phyloP scores from a whole-genome alignment of 148 eudicot genomes.

The Fagopyrum esculentum region DNA sequence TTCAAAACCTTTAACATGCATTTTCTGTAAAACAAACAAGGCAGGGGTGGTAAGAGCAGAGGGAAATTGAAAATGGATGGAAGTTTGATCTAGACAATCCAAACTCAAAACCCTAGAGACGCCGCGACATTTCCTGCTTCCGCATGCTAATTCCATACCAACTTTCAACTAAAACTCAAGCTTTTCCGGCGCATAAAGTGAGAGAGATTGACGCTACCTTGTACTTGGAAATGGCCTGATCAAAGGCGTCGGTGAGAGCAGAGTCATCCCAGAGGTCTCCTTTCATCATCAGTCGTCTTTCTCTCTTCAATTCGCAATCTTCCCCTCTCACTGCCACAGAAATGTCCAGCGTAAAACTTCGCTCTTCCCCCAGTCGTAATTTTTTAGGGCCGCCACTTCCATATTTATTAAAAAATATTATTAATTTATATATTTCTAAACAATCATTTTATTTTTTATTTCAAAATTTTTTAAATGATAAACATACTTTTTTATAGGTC shows the following conservation, averaged over 20 bases:
- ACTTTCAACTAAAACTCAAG: too few species aligned
- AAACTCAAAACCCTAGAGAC: neutral
- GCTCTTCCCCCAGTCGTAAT: neutral
- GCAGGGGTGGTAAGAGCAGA: neutral
- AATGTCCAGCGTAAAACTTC: neutral
- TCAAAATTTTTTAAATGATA: too few species aligned
- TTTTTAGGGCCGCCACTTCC: neutral
- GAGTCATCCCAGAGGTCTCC: conserved; percentile 72
- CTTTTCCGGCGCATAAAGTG: too few species aligned
- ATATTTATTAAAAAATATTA: too few species aligned
- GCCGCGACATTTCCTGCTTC: too few species aligned
- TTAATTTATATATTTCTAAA: too few species aligned
- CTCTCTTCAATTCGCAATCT: neutral
- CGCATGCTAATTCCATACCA: too few species aligned
- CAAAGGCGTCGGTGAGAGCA: conserved; percentile 63
- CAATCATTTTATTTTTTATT: too few species aligned
- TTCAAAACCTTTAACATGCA: neutral
- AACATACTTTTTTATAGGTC: too few species aligned
- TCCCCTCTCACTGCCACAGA: neutral
- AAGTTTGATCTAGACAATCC: neutral
- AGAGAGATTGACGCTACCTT: conserved; percentile 31
- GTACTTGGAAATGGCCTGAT: conserved; percentile 52
- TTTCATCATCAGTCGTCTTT: conserved; percentile 33
- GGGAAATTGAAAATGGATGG: neutral
- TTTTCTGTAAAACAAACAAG: neutral